Percentiles rank a stretch among this genome's conserved stretches.
Evolutionary conservation across 441 rosid genomes (phyloP).

Genomic region (Populus trichocarpa): DNA sequence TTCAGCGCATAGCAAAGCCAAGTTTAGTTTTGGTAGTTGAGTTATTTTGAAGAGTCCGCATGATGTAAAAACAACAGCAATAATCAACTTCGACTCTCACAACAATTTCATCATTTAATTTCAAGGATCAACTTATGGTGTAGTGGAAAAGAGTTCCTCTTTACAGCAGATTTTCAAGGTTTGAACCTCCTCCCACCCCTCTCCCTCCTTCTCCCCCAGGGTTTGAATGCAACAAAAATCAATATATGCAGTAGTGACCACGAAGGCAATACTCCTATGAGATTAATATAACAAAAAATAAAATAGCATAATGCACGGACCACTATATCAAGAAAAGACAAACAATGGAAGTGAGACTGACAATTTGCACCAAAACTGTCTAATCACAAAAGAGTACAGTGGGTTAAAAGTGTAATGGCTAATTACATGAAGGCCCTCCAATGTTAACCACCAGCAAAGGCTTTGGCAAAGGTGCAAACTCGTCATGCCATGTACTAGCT

Average conservation of each 20-base stretch:
- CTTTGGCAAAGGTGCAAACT: conserved; percentile 73
- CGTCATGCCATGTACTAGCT: conserved; percentile 81
- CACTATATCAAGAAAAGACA: background rate
- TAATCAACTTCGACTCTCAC: no score
- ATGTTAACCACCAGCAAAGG: conserved; percentile 86
- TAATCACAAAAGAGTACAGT: background rate
- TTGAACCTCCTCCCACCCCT: no score
- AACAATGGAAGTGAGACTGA: background rate
- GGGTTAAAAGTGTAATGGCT: conserved; percentile 15
- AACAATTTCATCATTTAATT: no score
- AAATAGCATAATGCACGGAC: background rate
- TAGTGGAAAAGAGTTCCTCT: no score
- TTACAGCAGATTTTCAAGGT: no score
- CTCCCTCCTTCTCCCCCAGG: no score
- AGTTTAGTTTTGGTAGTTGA: background rate
- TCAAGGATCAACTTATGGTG: no score
- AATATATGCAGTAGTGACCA: background rate
- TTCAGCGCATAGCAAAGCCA: background rate
- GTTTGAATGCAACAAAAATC: no score
- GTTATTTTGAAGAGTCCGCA: no score
- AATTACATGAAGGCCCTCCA: conserved; percentile 83
- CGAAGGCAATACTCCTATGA: background rate
- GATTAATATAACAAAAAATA: background rate
- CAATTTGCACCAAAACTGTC: background rate
- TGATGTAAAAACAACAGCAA: no score